Evolutionary conservation across 139 green algal genomes (phyloP).

Genomic region (Trebouxia sp.): DNA sequence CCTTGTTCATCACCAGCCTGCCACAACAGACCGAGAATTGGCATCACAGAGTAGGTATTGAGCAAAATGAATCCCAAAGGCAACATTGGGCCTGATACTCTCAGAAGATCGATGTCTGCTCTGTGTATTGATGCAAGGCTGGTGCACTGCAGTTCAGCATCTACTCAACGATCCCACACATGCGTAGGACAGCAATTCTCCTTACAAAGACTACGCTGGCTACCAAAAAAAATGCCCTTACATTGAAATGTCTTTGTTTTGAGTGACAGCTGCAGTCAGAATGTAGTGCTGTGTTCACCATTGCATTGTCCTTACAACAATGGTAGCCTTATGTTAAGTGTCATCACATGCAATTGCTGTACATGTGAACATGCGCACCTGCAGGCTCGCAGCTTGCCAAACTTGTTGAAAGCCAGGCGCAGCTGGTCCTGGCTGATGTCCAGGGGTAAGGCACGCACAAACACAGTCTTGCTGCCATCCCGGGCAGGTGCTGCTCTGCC

Average conservation of each 20-base stretch:
- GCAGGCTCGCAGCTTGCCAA: conserved; percentile 63
- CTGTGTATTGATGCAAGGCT: too few relatives aligned
- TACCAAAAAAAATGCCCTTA: not conserved
- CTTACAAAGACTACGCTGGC: too few relatives aligned
- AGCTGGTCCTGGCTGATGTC: conserved; percentile 60
- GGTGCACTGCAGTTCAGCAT: too few relatives aligned
- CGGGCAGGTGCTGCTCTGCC: not conserved
- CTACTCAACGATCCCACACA: too few relatives aligned
- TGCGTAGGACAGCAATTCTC: too few relatives aligned
- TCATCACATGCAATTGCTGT: not conserved
- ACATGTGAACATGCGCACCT: conserved; percentile 22
- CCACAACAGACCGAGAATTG: not conserved
- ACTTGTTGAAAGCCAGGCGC: conserved; percentile 58
- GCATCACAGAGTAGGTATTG: too few relatives aligned
- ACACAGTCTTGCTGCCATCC: conserved; percentile 63
- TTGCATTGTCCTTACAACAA: not conserved
- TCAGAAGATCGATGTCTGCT: too few relatives aligned
- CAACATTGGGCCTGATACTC: too few relatives aligned
- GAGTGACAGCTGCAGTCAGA: not conserved
- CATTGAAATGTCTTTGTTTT: not conserved
- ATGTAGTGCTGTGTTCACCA: not conserved
- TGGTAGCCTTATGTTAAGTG: not conserved
- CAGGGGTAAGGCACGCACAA: conserved; percentile 74
- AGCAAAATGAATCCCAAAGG: too few relatives aligned
- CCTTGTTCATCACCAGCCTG: conserved; percentile 82